These are phyloP conservation scores for Capsella bursapastoris DNA, from an alignment of 345 rosid genomes.

Conservation along the genomic window DNA sequence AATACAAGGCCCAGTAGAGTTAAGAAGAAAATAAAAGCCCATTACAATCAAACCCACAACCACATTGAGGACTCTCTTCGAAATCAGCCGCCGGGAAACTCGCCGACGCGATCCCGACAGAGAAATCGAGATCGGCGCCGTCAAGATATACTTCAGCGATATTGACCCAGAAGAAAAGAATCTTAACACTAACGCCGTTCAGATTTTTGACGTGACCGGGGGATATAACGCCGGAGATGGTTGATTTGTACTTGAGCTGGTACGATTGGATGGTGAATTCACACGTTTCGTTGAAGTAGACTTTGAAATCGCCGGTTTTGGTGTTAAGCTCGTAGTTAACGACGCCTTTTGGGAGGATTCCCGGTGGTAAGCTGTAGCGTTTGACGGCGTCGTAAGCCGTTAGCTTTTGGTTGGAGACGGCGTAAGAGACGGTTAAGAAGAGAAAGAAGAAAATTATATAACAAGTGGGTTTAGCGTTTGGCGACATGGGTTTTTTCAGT, in stretches of 20 bases:
- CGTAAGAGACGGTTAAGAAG: neutral
- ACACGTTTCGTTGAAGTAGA: conserved; percentile 52
- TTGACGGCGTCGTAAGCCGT: conserved; percentile 62
- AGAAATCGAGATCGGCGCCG: conserved; percentile 55
- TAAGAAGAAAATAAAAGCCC: conserved; percentile 37
- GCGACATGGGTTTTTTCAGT: conserved; percentile 21
- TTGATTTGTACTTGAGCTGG: conserved; percentile 58
- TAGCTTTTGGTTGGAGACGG: conserved; percentile 23
- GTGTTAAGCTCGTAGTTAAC: conserved; percentile 54
- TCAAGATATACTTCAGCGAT: conserved; percentile 54
- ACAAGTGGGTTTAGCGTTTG: conserved; percentile 14
- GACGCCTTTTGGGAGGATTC: conserved; percentile 74
- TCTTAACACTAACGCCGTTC: conserved; percentile 63
- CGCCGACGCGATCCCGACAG: conserved; percentile 72
- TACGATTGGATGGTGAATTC: conserved; percentile 57
- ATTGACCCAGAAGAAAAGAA: conserved; percentile 62
- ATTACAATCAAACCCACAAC: conserved; percentile 77
- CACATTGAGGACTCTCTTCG: conserved; percentile 81
- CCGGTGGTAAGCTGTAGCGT: conserved; percentile 56
- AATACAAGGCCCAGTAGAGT: conserved; percentile 11
- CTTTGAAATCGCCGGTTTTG: conserved; percentile 62
- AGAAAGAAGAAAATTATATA: conserved; percentile 24
- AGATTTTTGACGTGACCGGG: conserved; percentile 50
- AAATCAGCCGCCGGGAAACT: conserved; percentile 57
- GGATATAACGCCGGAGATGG: conserved; percentile 56